Evolutionary conservation across 345 rosid genomes (phyloP), one percentile per base, ranked within the genome.

Genomic region (Linum usitatissimum): DNA sequence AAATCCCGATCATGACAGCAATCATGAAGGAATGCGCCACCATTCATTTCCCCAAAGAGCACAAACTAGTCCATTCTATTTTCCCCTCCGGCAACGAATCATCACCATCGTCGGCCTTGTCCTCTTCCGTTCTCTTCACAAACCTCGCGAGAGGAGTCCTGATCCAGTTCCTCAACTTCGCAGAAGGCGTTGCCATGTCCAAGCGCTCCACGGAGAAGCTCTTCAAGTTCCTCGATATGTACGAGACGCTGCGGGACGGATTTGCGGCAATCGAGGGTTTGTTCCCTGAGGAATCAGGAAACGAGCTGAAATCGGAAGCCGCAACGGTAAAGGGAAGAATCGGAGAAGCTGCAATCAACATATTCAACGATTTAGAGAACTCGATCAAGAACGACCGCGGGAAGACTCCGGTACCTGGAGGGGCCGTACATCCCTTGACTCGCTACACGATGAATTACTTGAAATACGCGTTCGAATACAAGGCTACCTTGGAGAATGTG

Each of bases 371-470:
- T 69, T 72, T 92, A 7, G 97, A 92, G 71, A 76, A 78, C 56
- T 84, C 91, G 2, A 89, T 92, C 70, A 79, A 76, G 64, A 81
- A 87, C 0, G 98, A 89, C 55, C 74, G 85, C 0, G 86, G 81
- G 20, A 88, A 78, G 68, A 89, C 81, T 13, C 79, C 84, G 0
- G 95, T 89, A 30, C 96, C 95, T 0, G 95, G 95, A 12, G 98
- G 97, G 0, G 95, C 97, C 0, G 93, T 89, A 39, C 98, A 92
- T 63, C 98, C 96, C 0, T 58, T 87, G 30, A 85, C 98, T 8
- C 87, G 96, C 66, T 92, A 92, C 84, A 86, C 87, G 0, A 70
- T 92, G 89, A 92, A 85, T 68, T 92, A 89, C 63, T 79, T 92
- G 19, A 82, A 83, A 65, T 78, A 81, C 45, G 76, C 89, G 0